A percentile compares a stretch with the other conserved stretches of the same genome.
Evolutionary conservation across 1,284 basidiomycete species (phyloP).

Genomic region (Cryptococcus neoformans): DNA sequence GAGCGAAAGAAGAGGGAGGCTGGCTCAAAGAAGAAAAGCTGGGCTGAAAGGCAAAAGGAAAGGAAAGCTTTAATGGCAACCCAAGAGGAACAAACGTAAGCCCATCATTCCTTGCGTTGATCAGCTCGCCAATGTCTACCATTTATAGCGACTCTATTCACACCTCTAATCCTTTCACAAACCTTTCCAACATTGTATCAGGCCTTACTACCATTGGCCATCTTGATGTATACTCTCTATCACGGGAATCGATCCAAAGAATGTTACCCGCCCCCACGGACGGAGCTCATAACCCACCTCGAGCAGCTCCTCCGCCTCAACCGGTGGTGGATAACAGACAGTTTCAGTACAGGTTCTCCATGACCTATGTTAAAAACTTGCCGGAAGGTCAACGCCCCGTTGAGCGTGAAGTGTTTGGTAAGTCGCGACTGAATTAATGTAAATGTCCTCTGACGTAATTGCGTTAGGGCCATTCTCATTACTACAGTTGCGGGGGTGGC

Average conservation of each 20-base stretch:
- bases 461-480: constrained; percentile 44
- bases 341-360: constrained; percentile 50
- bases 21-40: constrained; percentile 42
- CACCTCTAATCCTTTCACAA: constrained; percentile 44
- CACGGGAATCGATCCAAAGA: constrained; percentile 47
- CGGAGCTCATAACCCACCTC: constrained; percentile 4
- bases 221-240: constrained; percentile 50
- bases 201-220: constrained; percentile 44
- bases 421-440: constrained; percentile 6
- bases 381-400: constrained; percentile 47
- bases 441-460: background rate
- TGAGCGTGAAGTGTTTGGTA: constrained; percentile 49
- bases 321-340: constrained; percentile 31
- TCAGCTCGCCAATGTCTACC: too few species aligned
- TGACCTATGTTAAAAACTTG: constrained; percentile 41
- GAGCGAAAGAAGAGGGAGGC: constrained; percentile 46
- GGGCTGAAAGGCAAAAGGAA: constrained; percentile 50
- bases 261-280: constrained; percentile 37
- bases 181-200: constrained; percentile 46
- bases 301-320: constrained; percentile 8
- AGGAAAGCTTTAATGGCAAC: constrained; percentile 38
- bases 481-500: constrained; percentile 40
- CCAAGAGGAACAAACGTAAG: constrained; percentile 32
- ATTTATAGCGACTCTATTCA: constrained; percentile 21
- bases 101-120: background rate